These are phyloP conservation scores for Lentinus tigrinus DNA, from an alignment of 768 basidiomycete genomes.

Conservation along the genomic window DNA sequence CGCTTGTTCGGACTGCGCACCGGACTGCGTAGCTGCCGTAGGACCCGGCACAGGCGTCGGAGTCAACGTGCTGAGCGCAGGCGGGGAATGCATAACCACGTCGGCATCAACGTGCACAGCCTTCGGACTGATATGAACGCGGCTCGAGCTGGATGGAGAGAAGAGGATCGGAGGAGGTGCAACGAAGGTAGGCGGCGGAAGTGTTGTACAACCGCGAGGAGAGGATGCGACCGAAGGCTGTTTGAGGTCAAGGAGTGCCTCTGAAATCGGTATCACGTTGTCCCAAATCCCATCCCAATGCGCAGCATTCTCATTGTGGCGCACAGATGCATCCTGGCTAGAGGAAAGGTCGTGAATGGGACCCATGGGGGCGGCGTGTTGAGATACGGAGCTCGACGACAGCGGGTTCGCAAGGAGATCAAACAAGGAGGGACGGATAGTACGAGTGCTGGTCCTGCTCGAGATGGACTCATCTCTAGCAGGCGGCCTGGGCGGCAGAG, in stretches of 20 bases:
- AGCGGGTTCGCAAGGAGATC: constrained; percentile 12
- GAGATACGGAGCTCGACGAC: neutral
- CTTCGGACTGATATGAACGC: neutral
- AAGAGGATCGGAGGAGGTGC: constrained; percentile 21
- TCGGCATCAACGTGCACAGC: neutral
- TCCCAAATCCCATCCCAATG: neutral
- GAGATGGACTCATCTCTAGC: constrained; percentile 1
- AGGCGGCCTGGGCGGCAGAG: constrained; percentile 15
- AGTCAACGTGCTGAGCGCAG: neutral
- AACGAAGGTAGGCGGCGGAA: constrained; percentile 1
- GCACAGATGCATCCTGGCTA: neutral
- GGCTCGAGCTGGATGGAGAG: neutral
- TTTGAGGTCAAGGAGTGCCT: neutral
- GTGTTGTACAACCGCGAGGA: too few species aligned
- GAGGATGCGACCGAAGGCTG: neutral
- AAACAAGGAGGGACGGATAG: constrained; percentile 20
- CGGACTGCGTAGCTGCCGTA: neutral
- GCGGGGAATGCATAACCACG: neutral
- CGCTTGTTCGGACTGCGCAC: constrained; percentile 4
- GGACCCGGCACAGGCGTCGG: neutral
- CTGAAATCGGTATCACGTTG: neutral
- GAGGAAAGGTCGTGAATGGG: too few species aligned
- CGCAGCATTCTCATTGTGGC: neutral
- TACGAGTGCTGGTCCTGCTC: constrained; percentile 7
- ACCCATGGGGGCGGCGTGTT: neutral